phyloP scores from a whole-genome alignment of 352 stramenopile genomes.

The Peronospora belbahrii region DNA sequence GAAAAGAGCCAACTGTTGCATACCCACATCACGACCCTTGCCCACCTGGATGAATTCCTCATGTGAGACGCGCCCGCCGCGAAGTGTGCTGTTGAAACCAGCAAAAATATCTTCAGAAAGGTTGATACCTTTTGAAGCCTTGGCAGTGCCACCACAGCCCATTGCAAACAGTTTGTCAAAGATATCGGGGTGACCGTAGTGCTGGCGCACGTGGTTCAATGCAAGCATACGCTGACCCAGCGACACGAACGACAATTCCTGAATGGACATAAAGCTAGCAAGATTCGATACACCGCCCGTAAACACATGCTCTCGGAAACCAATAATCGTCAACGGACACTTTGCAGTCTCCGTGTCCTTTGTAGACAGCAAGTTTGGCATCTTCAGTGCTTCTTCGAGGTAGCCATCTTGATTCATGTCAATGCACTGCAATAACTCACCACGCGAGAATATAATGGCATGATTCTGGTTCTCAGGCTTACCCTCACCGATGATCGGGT shows the following conservation, averaged over 20 bases:
- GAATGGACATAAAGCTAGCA: slow-evolving; percentile 84
- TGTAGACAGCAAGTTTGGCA: slow-evolving; percentile 81
- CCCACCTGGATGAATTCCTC: slow-evolving; percentile 87
- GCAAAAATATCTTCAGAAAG: slow-evolving; percentile 88
- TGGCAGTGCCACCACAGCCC: slow-evolving; percentile 69
- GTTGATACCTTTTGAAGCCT: slow-evolving; percentile 80
- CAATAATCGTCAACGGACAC: slow-evolving; percentile 72
- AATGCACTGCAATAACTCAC: slow-evolving; percentile 84
- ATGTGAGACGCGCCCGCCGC: slow-evolving; percentile 68
- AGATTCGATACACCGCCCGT: slow-evolving; percentile 79
- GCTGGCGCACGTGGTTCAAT: slow-evolving; percentile 64
- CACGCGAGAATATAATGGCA: slow-evolving; percentile 81
- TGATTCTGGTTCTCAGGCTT: slow-evolving; percentile 88
- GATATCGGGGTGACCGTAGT: slow-evolving; percentile 86
- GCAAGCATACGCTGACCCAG: slow-evolving; percentile 82
- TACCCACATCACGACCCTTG: slow-evolving; percentile 98
- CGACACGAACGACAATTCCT: slow-evolving; percentile 81
- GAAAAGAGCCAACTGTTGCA: slow-evolving; percentile 98
- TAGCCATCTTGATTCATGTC: slow-evolving; percentile 89
- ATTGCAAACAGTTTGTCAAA: slow-evolving; percentile 86
- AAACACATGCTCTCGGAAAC: slow-evolving; percentile 84
- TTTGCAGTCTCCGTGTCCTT: slow-evolving; percentile 66
- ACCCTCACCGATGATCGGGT: slow-evolving; percentile 83
- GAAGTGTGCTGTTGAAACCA: slow-evolving; percentile 79
- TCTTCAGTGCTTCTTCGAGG: slow-evolving; percentile 79